Evolutionary conservation across 2,329 filamentous ascomycete species (phyloP).

Genomic region (Ceratocystis eucalypticola): DNA sequence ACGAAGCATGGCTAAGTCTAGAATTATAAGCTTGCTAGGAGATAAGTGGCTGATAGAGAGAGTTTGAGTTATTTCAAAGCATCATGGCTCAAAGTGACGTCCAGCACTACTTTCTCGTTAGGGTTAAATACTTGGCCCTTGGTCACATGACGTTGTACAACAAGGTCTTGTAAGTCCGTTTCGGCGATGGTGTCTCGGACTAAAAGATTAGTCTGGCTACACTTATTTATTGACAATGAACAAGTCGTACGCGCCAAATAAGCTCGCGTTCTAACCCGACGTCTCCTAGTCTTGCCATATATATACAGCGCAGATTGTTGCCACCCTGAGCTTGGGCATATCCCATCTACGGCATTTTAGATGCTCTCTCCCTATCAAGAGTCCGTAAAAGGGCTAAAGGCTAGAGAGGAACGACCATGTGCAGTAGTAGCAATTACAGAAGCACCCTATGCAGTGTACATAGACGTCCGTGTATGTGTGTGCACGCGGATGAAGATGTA

Average conservation of each 20-base stretch:
- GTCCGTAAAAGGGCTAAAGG: background rate
- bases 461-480: too few species aligned
- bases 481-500: too few species aligned
- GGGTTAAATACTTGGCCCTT: background rate
- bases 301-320: background rate
- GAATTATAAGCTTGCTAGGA: too few species aligned
- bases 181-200: too few species aligned
- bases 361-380: background rate
- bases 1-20: too few species aligned
- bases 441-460: too few species aligned
- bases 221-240: background rate
- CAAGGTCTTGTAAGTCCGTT: background rate
- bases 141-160: background rate
- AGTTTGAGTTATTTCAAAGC: too few species aligned
- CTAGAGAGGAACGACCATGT: background rate
- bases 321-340: background rate
- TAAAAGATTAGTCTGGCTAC: background rate
- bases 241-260: background rate
- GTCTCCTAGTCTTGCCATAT: background rate
- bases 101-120: background rate
- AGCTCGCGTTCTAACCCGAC: background rate
- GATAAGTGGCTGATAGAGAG: too few species aligned
- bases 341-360: background rate
- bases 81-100: too few species aligned
- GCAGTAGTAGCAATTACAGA: background rate